Percentiles rank a stretch among this genome's conserved stretches.
phyloP scores from a whole-genome alignment of 192 early-diverging fungal species.

The Backusella westeae region DNA sequence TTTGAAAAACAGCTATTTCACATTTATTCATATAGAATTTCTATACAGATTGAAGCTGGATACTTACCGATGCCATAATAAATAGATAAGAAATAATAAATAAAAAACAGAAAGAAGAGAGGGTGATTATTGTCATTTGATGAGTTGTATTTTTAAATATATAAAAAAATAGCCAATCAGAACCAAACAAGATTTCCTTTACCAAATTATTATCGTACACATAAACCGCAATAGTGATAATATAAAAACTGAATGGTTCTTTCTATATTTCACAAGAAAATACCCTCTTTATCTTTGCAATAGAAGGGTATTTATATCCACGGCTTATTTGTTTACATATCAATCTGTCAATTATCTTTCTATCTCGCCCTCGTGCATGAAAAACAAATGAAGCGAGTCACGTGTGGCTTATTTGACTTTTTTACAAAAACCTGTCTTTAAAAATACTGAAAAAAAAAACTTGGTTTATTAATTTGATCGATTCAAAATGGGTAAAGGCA shows the following conservation, averaged over 20 bases:
- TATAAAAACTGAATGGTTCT: background rate
- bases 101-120: background rate
- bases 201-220: background rate
- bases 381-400: background rate
- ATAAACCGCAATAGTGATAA: background rate
- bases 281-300: no score
- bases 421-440: slow-evolving; percentile 5
- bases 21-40: background rate
- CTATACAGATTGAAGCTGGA: background rate
- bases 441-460: background rate
- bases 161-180: background rate
- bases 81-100: background rate
- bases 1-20: slow-evolving; percentile 41
- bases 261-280: no score
- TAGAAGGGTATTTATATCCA: no score
- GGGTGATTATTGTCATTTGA: background rate
- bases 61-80: slow-evolving; percentile 5
- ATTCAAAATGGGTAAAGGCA: slow-evolving; percentile 30
- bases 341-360: background rate
- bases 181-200: background rate
- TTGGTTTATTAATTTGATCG: slow-evolving; percentile 2
- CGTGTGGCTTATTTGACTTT: slow-evolving; percentile 9
- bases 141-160: background rate
- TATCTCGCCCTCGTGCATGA: background rate
- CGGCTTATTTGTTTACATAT: no score